Percentiles rank a stretch among this genome's conserved stretches.
Evolutionary conservation across 2,329 filamentous ascomycete genomes (phyloP).

Genomic region (Ceratocystiopsis sp.): DNA sequence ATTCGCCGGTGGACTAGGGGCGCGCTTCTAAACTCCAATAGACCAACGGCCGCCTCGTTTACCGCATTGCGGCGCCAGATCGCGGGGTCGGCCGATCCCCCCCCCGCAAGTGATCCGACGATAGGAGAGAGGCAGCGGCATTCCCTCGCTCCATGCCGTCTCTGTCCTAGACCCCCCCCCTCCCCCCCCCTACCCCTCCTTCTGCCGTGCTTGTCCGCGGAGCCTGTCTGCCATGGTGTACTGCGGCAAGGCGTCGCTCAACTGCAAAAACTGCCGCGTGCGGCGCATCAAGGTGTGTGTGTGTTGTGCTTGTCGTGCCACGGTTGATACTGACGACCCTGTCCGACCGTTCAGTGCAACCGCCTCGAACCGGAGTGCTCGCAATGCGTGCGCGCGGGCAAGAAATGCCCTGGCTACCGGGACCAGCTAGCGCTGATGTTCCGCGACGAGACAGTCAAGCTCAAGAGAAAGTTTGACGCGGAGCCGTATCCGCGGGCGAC

Average conservation of each 20-base stretch:
- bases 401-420: conserved; percentile 45
- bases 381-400: conserved; percentile 42
- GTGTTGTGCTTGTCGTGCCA: neutral
- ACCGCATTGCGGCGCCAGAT: too few relatives aligned
- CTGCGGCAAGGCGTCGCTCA: conserved; percentile 38
- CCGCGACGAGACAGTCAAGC: conserved; percentile 46
- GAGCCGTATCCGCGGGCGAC: neutral
- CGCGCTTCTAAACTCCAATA: too few relatives aligned
- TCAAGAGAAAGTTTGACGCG: conserved; percentile 39
- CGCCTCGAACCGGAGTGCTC: conserved; percentile 42
- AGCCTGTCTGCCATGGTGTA: conserved; percentile 28
- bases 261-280: conserved; percentile 35
- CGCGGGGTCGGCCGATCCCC: too few relatives aligned
- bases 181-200: neutral
- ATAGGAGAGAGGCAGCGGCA: too few relatives aligned
- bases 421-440: conserved; percentile 49
- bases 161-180: neutral
- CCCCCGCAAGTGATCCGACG: too few relatives aligned
- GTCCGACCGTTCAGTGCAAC: conserved; percentile 40
- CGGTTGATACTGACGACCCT: too few relatives aligned
- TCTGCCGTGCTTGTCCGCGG: neutral
- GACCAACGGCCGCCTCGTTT: too few relatives aligned
- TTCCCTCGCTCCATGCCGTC: too few relatives aligned
- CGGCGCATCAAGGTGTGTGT: conserved; percentile 35
- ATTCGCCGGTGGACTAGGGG: too few relatives aligned